A percentile compares a stretch with the other conserved stretches of the same genome.
phyloP scores from a whole-genome alignment of 2,329 filamentous ascomycete species.

The Rachicladosporium sp. region DNA sequence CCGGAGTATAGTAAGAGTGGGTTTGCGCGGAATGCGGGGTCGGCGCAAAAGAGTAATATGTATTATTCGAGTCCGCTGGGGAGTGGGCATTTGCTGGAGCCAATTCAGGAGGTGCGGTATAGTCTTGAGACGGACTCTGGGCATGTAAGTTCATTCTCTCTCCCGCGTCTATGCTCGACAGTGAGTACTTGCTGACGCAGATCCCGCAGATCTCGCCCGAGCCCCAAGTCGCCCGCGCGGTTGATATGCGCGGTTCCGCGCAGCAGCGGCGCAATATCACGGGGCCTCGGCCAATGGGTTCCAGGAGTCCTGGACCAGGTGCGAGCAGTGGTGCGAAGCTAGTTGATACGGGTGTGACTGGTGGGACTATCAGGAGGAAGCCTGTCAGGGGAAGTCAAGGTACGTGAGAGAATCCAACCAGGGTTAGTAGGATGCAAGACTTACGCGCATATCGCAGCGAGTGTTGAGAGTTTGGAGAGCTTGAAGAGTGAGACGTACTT shows the following conservation, averaged over 20 bases:
- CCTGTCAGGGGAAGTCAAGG: constrained; percentile 8
- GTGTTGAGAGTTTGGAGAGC: constrained; percentile 1
- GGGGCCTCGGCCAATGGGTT: constrained; percentile 37
- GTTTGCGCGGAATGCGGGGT: constrained; percentile 11
- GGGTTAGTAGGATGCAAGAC: too few species aligned
- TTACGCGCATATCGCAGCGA: too few species aligned
- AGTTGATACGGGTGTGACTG: background rate
- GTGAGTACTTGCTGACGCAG: constrained; percentile 1
- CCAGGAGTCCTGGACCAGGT: constrained; percentile 19
- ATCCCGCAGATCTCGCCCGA: constrained; percentile 17
- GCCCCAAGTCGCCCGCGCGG: constrained; percentile 15
- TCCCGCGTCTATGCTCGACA: too few species aligned
- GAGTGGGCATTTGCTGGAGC: constrained; percentile 30
- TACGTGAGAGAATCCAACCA: background rate
- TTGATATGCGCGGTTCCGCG: constrained; percentile 22
- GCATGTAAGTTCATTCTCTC: constrained; percentile 11
- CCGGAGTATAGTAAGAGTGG: constrained; percentile 23
- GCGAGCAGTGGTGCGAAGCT: constrained; percentile 1
- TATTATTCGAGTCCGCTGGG: constrained; percentile 26
- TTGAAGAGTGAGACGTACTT: constrained; percentile 3
- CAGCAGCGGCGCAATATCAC: constrained; percentile 30
- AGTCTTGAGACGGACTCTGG: constrained; percentile 36
- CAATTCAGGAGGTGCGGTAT: constrained; percentile 40
- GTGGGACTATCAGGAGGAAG: constrained; percentile 13
- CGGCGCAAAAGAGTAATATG: constrained; percentile 1